phyloP scores from a whole-genome alignment of 225 moss, liverwort and hornwort genomes.

The Marchantia paleacea region DNA sequence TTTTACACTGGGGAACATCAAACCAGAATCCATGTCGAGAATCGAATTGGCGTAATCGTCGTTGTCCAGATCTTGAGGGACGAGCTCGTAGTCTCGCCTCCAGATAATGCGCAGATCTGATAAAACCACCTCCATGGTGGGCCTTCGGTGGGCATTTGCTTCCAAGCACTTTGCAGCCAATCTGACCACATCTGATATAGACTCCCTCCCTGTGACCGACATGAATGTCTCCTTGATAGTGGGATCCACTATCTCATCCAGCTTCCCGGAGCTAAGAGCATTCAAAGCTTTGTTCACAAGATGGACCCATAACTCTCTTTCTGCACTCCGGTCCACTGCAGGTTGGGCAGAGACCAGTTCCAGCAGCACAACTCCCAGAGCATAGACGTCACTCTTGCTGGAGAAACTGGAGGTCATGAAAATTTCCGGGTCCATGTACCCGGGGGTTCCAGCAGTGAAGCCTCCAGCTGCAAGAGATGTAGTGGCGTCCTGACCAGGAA shows the following conservation, averaged over 20 bases:
- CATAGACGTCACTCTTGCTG: conserved; percentile 41
- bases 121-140: not conserved
- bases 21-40: too few relatives aligned
- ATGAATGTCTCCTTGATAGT: not conserved
- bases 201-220: conserved; percentile 17
- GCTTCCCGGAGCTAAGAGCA: not conserved
- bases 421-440: conserved; percentile 45
- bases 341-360: conserved; percentile 31
- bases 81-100: too few relatives aligned
- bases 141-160: not conserved
- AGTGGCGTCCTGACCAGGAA: too few relatives aligned
- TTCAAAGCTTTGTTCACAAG: conserved; percentile 19
- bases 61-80: too few relatives aligned
- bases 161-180: not conserved
- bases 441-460: conserved; percentile 22
- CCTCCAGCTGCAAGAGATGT: too few relatives aligned
- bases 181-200: not conserved
- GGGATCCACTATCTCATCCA: conserved; percentile 24
- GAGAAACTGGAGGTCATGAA: conserved; percentile 24
- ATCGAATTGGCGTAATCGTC: too few relatives aligned
- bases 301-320: not conserved
- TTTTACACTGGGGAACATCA: too few relatives aligned
- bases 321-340: conserved; percentile 24
- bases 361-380: conserved; percentile 31
- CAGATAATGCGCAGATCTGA: not conserved